Evolutionary conservation across 768 basidiomycete genomes (phyloP), one percentile per base, ranked within the genome.

Genomic region (Pleurotus djamor): DNA sequence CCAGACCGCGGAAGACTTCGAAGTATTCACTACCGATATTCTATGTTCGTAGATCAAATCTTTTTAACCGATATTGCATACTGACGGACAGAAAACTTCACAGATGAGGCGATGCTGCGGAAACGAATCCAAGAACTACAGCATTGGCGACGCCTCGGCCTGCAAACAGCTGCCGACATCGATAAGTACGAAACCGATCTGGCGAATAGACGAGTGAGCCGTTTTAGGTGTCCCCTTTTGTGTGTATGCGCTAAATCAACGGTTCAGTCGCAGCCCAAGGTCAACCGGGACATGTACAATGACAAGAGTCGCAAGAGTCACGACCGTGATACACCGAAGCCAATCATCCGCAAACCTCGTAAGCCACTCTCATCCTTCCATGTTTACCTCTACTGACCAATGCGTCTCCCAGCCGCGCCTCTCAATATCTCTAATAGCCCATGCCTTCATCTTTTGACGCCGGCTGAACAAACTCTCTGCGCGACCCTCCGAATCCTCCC

Each of bases 41-140:
- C 80, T 98, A 28, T 98, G 96, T 98, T 77, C 52, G 90, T 71
- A 2, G 21, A 17, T 33, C 12, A 50, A 48, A 8, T 47, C 45
- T 9, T 28, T 16, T n/a, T 51, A 38, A 37, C 57, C 56, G 43
- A 48, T 55, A 56, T 55, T 38, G 51, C 43, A 7, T 61, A 28
- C 21, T 28, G 21, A 28, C 21, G 21, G 21, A 28, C 3, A 28
- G 21, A 28, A 1, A 28, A 28, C 21, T 28, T 28, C 21, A 28
- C 21, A 98, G 96, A 96, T 65, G 96, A 98, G 72, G 84, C 90
- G 4, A 79, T 89, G 57, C 78, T 99, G 6, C 85, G 96, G 14
- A 94, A 93, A 71, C 82, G 89, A 41, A 96, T 98, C 68, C 83
- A 88, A 63, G 95, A 98, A 65, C 77, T 99, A 21, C 96, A 99